Evolutionary conservation across 306 rosid genomes (phyloP).

Genomic region (Senna tora): DNA sequence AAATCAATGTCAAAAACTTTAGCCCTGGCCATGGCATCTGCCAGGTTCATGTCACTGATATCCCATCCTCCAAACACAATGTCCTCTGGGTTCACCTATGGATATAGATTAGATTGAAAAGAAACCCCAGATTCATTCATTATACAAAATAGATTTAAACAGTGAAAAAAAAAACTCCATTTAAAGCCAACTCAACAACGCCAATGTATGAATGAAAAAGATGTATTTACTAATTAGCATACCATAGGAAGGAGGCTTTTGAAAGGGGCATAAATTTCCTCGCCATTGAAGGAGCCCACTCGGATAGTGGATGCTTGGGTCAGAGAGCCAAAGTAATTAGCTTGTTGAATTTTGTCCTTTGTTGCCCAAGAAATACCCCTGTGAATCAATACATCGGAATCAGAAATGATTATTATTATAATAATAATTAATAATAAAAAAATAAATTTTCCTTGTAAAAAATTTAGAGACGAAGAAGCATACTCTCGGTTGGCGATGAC

Average conservation of each 20-base stretch:
- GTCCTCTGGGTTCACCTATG: constrained; percentile 93
- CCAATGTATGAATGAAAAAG: too few relatives aligned
- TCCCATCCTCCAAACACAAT: constrained; percentile 99
- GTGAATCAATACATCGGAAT: not conserved
- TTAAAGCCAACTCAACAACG: too few relatives aligned
- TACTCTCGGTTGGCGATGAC: constrained; percentile 93
- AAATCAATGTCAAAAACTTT: constrained; percentile 93
- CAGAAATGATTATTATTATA: not conserved
- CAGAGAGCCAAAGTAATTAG: constrained; percentile 90
- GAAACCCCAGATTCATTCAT: too few relatives aligned
- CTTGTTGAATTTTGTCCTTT: constrained; percentile 91
- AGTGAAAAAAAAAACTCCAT: too few relatives aligned
- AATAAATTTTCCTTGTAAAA: too few relatives aligned
- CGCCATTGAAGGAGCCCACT: constrained; percentile 92
- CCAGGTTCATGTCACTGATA: constrained; percentile 91
- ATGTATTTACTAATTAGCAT: not conserved
- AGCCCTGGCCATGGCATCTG: constrained; percentile 95
- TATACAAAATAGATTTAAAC: not conserved
- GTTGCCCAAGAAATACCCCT: constrained; percentile 99
- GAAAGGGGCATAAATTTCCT: constrained; percentile 94
- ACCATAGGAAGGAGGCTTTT: constrained; percentile 98
- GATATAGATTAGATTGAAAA: not conserved
- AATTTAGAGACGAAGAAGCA: constrained; percentile 38
- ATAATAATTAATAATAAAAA: too few relatives aligned
- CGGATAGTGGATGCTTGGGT: constrained; percentile 94